These are phyloP conservation scores for Drechslerella dactyloides DNA, from an alignment of 2,329 filamentous ascomycete genomes.

Conservation along the genomic window DNA sequence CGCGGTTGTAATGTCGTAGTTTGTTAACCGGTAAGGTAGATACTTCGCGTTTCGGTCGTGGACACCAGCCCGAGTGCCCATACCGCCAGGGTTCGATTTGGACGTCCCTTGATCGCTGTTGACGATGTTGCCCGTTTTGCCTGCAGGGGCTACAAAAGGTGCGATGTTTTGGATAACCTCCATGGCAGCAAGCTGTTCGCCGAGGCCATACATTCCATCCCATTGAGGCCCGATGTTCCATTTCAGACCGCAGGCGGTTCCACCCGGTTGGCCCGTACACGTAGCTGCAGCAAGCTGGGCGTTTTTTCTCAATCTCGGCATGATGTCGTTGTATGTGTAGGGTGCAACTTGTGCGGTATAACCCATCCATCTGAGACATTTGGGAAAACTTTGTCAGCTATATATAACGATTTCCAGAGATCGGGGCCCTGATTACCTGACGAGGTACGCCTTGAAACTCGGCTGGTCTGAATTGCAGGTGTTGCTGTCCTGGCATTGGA, in stretches of 20 bases:
- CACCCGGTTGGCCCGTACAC: conserved; percentile 67
- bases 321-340: conserved; percentile 64
- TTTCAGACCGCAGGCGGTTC: conserved; percentile 68
- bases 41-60: conserved; percentile 35
- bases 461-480: conserved; percentile 75
- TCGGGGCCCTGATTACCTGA: conserved; percentile 56
- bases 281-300: conserved; percentile 67
- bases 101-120: conserved; percentile 65
- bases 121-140: conserved; percentile 59
- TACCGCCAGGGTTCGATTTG: conserved; percentile 57
- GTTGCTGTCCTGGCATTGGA: conserved; percentile 68
- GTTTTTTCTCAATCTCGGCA: conserved; percentile 66
- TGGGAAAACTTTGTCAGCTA: not conserved
- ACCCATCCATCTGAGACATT: conserved; percentile 67
- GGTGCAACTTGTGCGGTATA: conserved; percentile 69
- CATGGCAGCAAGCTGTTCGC: conserved; percentile 73
- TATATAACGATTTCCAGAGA: not conserved
- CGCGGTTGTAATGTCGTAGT: conserved; percentile 21
- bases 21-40: conserved; percentile 34
- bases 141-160: conserved; percentile 57
- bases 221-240: conserved; percentile 67
- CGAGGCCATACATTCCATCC: conserved; percentile 68
- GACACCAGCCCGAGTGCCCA: conserved; percentile 38
- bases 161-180: conserved; percentile 68
- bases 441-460: conserved; percentile 73